phyloP scores from a whole-genome alignment of 1,139 yeast genomes.

The Diutina sp. region DNA sequence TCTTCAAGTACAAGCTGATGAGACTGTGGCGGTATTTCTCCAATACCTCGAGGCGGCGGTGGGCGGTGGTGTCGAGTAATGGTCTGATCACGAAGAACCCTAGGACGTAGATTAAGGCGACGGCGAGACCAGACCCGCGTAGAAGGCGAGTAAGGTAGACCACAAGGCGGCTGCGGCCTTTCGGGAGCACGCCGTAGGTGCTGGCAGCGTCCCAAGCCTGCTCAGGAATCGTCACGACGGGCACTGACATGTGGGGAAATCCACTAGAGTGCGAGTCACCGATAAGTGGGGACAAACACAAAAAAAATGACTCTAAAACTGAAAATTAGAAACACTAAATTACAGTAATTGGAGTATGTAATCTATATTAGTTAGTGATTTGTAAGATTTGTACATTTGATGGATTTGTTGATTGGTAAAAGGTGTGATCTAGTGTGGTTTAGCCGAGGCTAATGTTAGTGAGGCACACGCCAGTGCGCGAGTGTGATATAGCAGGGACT shows the following conservation, averaged over 20 bases:
- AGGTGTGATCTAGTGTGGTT: no score
- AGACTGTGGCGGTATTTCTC: conserved; percentile 21
- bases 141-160: conserved; percentile 20
- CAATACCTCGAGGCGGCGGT: conserved; percentile 21
- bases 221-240: conserved; percentile 31
- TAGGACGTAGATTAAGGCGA: conserved; percentile 18
- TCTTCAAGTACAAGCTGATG: conserved; percentile 24
- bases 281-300: neutral
- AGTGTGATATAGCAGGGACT: no score
- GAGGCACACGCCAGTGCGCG: no score
- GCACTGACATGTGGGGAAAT: conserved; percentile 11
- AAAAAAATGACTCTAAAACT: no score
- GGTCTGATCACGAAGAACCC: conserved; percentile 25
- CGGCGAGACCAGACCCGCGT: conserved; percentile 21
- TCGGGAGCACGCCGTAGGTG: conserved; percentile 10
- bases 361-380: no score
- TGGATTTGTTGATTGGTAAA: no score
- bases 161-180: conserved; percentile 9
- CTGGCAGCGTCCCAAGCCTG: conserved; percentile 22
- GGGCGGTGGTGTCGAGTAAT: conserved; percentile 18
- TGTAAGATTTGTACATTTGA: no score
- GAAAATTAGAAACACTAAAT: no score
- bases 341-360: no score
- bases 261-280: neutral
- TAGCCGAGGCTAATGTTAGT: no score